These are phyloP conservation scores for Fusarium lateritium DNA, from an alignment of 2,329 filamentous ascomycete genomes.

Conservation along the genomic window DNA sequence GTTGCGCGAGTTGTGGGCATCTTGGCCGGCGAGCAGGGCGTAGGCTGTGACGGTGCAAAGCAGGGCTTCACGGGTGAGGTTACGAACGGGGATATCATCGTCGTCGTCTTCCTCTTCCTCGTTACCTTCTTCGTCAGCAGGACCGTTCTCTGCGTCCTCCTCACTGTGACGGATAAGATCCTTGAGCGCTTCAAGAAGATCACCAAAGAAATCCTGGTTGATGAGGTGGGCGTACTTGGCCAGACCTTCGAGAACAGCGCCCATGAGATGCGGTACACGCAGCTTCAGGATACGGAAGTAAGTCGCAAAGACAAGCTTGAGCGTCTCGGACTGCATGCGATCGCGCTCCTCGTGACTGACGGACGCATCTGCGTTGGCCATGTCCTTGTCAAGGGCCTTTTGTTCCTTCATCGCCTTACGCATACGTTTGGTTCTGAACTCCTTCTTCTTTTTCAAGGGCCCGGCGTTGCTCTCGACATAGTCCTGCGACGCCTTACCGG, in stretches of 20 bases:
- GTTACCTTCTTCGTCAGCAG: slow-evolving; percentile 60
- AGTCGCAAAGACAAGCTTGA: slow-evolving; percentile 94
- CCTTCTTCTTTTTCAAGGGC: slow-evolving; percentile 78
- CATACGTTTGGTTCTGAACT: slow-evolving; percentile 90
- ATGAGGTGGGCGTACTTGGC: slow-evolving; percentile 96
- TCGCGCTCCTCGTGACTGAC: slow-evolving; percentile 95
- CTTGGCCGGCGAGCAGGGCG: slow-evolving; percentile 94
- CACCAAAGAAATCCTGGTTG: slow-evolving; percentile 99
- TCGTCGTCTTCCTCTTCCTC: slow-evolving; percentile 62
- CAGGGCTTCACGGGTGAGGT: slow-evolving; percentile 87
- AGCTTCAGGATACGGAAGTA: slow-evolving; percentile 96
- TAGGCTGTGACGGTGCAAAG: slow-evolving; percentile 97
- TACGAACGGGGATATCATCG: slow-evolving; percentile 68
- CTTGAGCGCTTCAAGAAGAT: slow-evolving; percentile 93
- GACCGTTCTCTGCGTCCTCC: slow-evolving; percentile 64
- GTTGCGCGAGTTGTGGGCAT: slow-evolving; percentile 86
- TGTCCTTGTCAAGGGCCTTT: slow-evolving; percentile 91
- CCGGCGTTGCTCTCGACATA: slow-evolving; percentile 71
- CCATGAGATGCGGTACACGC: slow-evolving; percentile 87
- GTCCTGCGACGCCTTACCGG: slow-evolving; percentile 85
- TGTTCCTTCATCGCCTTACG: slow-evolving; percentile 88
- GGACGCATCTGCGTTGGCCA: slow-evolving; percentile 90
- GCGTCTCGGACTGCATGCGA: slow-evolving; percentile 92
- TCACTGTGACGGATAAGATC: slow-evolving; percentile 88
- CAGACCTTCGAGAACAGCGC: slow-evolving; percentile 94